Conservation (phyloP, 116 monocot genomes). For the Thalassia testudinum region DNA sequence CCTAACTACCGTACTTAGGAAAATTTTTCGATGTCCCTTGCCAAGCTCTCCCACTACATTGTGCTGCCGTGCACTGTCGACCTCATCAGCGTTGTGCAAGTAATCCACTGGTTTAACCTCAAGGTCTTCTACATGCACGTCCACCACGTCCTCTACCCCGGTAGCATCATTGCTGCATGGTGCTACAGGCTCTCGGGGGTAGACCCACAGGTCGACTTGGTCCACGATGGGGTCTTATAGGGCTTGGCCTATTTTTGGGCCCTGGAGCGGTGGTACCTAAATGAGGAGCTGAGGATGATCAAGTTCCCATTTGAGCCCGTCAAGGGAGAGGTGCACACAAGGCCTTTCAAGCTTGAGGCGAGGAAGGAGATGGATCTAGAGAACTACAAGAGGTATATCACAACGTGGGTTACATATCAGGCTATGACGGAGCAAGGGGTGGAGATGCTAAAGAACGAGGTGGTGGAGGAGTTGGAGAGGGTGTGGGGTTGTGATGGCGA, state of each 20-base stretch:
- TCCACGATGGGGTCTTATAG: conserved; percentile 13
- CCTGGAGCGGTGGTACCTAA: conserved; percentile 26
- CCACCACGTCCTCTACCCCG: conserved; percentile 20
- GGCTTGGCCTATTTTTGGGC: conserved; percentile 41
- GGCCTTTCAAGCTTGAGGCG: conserved; percentile 46
- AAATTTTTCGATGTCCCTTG: conserved; percentile 10
- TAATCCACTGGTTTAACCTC: conserved; percentile 78
- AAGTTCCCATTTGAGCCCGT: conserved; percentile 67
- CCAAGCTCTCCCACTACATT: conserved; percentile 19
- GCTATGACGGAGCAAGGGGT: conserved; percentile 52
- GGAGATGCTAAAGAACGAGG: conserved; percentile 52
- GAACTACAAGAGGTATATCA: conserved; percentile 28
- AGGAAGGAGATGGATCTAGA: conserved; percentile 33
- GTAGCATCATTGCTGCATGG: conserved; percentile 68
- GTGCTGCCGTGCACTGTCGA: conserved; percentile 37
- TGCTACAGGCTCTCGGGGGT: conserved; percentile 43
- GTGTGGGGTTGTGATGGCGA: conserved; percentile 13
- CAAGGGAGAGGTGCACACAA: conserved; percentile 41
- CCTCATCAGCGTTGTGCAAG: conserved; percentile 58
- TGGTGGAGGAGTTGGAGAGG: no score
- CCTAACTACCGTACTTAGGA: no score
- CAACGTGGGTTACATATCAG: conserved; percentile 79
- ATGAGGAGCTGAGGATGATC: conserved; percentile 35
- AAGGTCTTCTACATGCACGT: conserved; percentile 38
- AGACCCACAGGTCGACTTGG: conserved; percentile 27